phyloP scores from a whole-genome alignment of 2,329 filamentous ascomycete species.

The Nemania abortiva region DNA sequence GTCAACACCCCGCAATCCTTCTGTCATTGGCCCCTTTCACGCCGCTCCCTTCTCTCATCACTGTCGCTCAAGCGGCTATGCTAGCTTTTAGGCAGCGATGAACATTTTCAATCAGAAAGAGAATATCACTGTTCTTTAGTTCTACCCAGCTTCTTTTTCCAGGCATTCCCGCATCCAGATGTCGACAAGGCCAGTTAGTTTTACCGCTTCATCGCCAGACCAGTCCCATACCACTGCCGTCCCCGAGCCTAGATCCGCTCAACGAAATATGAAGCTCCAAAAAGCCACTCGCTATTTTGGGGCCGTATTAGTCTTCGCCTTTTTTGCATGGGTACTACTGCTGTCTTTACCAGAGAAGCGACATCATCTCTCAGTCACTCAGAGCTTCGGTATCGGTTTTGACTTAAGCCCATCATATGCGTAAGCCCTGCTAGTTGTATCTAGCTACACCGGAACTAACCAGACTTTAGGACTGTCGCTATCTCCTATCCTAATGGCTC shows the following conservation, averaged over 20 bases:
- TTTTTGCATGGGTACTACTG: constrained; percentile 24
- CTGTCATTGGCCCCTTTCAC: constrained; percentile 6
- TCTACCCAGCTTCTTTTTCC: constrained; percentile 3
- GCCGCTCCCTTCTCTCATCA: background rate
- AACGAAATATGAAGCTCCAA: constrained; percentile 21
- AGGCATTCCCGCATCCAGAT: constrained; percentile 9
- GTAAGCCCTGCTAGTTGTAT: constrained; percentile 21
- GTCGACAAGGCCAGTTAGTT: constrained; percentile 2
- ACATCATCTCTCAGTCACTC: constrained; percentile 30
- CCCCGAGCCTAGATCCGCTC: background rate
- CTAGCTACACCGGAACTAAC: constrained; percentile 22
- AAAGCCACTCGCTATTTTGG: constrained; percentile 22
- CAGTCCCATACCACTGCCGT: background rate
- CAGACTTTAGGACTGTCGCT: constrained; percentile 34
- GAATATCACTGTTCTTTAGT: background rate
- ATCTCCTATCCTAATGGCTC: constrained; percentile 39
- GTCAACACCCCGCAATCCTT: background rate
- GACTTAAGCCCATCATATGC: constrained; percentile 38
- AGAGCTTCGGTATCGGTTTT: constrained; percentile 38
- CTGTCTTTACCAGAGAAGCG: constrained; percentile 23
- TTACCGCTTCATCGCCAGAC: background rate
- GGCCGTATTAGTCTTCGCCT: constrained; percentile 24
- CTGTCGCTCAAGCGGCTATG: background rate
- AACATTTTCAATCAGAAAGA: background rate
- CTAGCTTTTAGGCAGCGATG: constrained; percentile 7